Evolutionary conservation across 352 stramenopile genomes (phyloP), one percentile per base, ranked within the genome.

Genomic region (Pythium vanterpoolii): DNA sequence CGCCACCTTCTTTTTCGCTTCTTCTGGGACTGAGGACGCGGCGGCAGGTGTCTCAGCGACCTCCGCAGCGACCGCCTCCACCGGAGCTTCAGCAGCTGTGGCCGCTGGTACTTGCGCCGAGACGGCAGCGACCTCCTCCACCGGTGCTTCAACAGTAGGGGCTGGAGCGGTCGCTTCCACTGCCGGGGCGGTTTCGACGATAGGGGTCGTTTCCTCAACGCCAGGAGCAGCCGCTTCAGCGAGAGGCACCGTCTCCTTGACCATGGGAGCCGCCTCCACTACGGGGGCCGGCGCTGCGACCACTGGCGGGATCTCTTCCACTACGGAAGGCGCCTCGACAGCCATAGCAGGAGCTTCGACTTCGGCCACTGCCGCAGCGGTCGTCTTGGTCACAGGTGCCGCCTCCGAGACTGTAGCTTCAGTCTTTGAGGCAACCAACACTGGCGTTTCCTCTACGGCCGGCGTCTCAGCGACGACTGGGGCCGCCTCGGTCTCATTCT

Each of bases 1-100:
- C 23, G 40, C 46, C n/a, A 55, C 60, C 13, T 52, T 38, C 24
- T 62, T 46, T 30, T 57, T 52, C 19, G 47, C 26, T 48, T 58
- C 50, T 27, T 48, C n/a, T 10, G 8, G n/a, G n/a, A 46, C 40
- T 27, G n/a, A 24, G 8, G 30, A n/a, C n/a, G n/a, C 30, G 7
- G 28, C 48, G n/a, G 33, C 33, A 14, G 28, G 6, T 16, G 14
- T 28, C 28, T 14, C 30, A 8, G 50, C 6, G 24, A 43, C 43
- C 19, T 65, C 55, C 8, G 28, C 19, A 39, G 40, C 47, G 14
- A 26, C 48, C 28, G 34, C 61, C 24, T 43, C 19, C 23, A 33
- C 38, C 4, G 33, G 5, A 23, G 13, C 38, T 44, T 19, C 38
- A 44, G 33, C 24, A n/a, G 44, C 13, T 14, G 13, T 57, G 19